A percentile compares a stretch with the other conserved stretches of the same genome.
Conservation (phyloP, 1,284 basidiomycete genomes). For the Boletus sp. region DNA sequence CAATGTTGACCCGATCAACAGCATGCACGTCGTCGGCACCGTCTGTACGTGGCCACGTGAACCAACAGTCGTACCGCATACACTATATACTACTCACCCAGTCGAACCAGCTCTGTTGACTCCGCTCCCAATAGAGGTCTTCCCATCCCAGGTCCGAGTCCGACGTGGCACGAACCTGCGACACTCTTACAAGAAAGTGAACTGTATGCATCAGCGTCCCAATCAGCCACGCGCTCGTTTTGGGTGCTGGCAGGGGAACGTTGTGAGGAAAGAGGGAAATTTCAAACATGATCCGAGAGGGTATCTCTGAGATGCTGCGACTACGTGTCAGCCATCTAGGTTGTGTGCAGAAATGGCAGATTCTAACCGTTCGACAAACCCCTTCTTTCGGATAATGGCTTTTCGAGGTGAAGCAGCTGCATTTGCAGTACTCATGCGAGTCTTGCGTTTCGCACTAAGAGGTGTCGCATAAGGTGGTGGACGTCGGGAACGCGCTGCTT, state of each 20-base stretch:
- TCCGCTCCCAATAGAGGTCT: slow-evolving; percentile 62
- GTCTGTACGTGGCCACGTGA: slow-evolving; percentile 43
- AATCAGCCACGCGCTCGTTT: slow-evolving; percentile 60
- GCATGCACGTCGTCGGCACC: slow-evolving; percentile 50
- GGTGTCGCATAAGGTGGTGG: slow-evolving; percentile 69
- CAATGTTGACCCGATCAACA: slow-evolving; percentile 48
- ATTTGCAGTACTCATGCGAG: slow-evolving; percentile 42
- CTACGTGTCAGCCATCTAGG: slow-evolving; percentile 1
- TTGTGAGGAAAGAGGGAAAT: slow-evolving; percentile 73
- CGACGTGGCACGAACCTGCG: slow-evolving; percentile 50
- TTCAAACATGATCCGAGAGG: slow-evolving; percentile 66
- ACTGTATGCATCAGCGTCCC: slow-evolving; percentile 61
- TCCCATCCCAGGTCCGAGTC: slow-evolving; percentile 74
- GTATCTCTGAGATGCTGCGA: slow-evolving; percentile 54
- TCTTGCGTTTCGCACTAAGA: slow-evolving; percentile 39
- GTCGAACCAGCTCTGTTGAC: slow-evolving; percentile 66
- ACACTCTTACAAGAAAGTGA: slow-evolving; percentile 61
- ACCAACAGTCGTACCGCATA: not conserved
- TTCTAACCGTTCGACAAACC: slow-evolving; percentile 53
- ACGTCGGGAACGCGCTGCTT: slow-evolving; percentile 60
- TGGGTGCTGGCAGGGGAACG: slow-evolving; percentile 61
- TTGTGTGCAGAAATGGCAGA: not conserved
- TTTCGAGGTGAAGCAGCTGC: slow-evolving; percentile 40
- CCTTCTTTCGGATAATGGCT: slow-evolving; percentile 57
- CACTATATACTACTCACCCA: slow-evolving; percentile 56